Percentiles rank a stretch among this genome's conserved stretches.
phyloP scores from a whole-genome alignment of 768 basidiomycete genomes.

The Mycena floridula region DNA sequence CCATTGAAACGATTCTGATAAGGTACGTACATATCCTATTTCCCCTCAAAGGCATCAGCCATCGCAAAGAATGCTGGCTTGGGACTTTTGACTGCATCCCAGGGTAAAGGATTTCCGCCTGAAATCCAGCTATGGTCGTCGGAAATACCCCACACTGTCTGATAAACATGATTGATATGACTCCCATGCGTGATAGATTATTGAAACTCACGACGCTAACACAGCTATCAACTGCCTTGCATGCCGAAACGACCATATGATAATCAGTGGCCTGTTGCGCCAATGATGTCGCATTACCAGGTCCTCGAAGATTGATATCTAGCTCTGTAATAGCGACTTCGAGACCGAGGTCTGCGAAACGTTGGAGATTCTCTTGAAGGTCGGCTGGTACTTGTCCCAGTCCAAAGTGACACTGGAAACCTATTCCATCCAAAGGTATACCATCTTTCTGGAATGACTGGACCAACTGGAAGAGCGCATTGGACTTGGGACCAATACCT shows the following conservation, averaged over 20 bases:
- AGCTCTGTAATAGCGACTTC: constrained; percentile 43
- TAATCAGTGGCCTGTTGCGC: background rate
- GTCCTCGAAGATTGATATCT: constrained; percentile 14
- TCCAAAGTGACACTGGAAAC: constrained; percentile 35
- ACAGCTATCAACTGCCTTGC: background rate
- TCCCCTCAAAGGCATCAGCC: background rate
- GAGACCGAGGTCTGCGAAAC: constrained; percentile 34
- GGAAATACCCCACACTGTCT: constrained; percentile 1
- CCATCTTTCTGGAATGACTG: constrained; percentile 1
- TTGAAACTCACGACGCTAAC: background rate
- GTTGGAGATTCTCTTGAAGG: constrained; percentile 26
- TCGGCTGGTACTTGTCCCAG: constrained; percentile 30
- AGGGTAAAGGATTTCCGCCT: background rate
- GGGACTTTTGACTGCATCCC: background rate
- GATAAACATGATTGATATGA: background rate
- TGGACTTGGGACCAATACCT: background rate
- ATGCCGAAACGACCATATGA: background rate
- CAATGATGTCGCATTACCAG: background rate
- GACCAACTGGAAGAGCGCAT: background rate
- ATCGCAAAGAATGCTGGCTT: constrained; percentile 1
- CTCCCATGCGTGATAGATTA: background rate
- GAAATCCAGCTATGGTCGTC: constrained; percentile 1
- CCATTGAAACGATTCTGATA: no score
- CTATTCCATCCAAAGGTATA: constrained; percentile 35
- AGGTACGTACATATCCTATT: no score